phyloP scores from a whole-genome alignment of 2,329 filamentous ascomycete genomes.

The Cordyceps javanica region DNA sequence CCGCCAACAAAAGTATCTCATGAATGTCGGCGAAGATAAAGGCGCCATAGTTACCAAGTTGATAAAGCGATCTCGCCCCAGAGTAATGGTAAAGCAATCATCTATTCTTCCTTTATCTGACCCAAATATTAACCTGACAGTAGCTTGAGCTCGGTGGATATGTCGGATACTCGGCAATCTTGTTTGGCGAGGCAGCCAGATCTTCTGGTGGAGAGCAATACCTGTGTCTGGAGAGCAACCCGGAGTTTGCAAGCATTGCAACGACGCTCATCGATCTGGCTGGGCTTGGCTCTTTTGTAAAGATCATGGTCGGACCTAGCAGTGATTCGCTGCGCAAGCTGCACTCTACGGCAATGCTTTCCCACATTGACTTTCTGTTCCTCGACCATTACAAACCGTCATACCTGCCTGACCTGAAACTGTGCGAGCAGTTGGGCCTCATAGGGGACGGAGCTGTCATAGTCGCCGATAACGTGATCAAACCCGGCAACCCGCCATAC shows the following conservation, averaged over 20 bases:
- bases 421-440: conserved; percentile 65
- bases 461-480: conserved; percentile 65
- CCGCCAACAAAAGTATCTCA: conserved; percentile 60
- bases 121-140: conserved; percentile 38
- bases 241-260: conserved; percentile 67
- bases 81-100: conserved; percentile 47
- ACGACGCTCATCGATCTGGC: conserved; percentile 65
- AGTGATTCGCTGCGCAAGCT: conserved; percentile 59
- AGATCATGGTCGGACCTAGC: conserved; percentile 63
- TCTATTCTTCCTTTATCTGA: background rate
- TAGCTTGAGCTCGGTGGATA: conserved; percentile 72
- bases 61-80: conserved; percentile 60
- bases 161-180: conserved; percentile 72
- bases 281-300: conserved; percentile 63
- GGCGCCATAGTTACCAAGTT: conserved; percentile 63
- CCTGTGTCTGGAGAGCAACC: conserved; percentile 66
- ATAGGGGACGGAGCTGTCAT: conserved; percentile 57
- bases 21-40: conserved; percentile 75
- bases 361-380: conserved; percentile 65
- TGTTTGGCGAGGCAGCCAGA: conserved; percentile 63
- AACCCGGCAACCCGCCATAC: conserved; percentile 65
- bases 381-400: conserved; percentile 76
- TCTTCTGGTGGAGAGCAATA: conserved; percentile 59
- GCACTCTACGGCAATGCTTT: conserved; percentile 44
- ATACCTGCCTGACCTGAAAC: conserved; percentile 68